Conservation (phyloP, 2,329 filamentous ascomycete species). For the Colletotrichum nymphaeae region DNA sequence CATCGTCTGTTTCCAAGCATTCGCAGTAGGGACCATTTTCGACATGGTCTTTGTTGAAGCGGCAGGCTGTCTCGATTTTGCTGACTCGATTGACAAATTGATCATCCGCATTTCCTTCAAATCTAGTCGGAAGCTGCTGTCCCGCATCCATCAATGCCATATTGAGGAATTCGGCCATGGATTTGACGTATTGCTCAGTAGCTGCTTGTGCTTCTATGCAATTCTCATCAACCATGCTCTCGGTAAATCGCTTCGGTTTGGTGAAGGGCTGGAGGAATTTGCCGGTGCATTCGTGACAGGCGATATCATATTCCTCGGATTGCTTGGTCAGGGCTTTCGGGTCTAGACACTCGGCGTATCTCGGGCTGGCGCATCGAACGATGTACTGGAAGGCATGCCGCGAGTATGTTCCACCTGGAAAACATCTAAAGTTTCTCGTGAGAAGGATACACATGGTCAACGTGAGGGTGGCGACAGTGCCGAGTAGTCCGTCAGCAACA, state of each 20-base stretch:
- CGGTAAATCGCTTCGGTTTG: neutral
- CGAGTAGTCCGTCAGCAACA: neutral
- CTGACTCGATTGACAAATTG: neutral
- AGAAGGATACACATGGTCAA: slow-evolving; percentile 26
- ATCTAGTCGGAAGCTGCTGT: no score
- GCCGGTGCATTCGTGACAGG: slow-evolving; percentile 22
- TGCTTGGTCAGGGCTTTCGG: neutral
- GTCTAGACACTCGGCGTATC: slow-evolving; percentile 16
- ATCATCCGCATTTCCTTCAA: neutral
- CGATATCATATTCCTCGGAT: neutral
- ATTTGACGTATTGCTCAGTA: neutral
- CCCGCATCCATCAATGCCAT: neutral
- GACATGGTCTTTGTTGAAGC: slow-evolving; percentile 30
- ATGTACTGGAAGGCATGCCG: slow-evolving; percentile 17
- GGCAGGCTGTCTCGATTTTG: slow-evolving; percentile 30
- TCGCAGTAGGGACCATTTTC: neutral
- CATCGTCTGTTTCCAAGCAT: neutral
- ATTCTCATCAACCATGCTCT: neutral
- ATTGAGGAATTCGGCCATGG: slow-evolving; percentile 6
- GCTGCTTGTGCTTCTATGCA: neutral
- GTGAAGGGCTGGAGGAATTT: slow-evolving; percentile 12
- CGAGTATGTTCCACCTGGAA: neutral
- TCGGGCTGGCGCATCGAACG: slow-evolving; percentile 28
- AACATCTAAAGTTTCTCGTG: slow-evolving; percentile 11
- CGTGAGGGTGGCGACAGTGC: neutral